phyloP scores from a whole-genome alignment of 2,329 filamentous ascomycete species.

The Venturia asperata region DNA sequence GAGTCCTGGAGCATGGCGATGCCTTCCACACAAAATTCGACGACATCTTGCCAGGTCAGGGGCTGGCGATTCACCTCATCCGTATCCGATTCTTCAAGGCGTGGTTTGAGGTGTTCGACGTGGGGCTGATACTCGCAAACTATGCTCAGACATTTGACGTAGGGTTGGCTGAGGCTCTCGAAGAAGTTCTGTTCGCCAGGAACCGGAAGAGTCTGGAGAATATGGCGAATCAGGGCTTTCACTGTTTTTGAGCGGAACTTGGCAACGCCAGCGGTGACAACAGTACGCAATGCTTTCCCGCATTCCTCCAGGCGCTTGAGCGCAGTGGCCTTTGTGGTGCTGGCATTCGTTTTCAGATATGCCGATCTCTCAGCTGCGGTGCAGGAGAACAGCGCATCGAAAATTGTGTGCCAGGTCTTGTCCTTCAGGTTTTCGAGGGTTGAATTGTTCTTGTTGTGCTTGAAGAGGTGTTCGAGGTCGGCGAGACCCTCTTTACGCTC shows the following conservation, averaged over 20 bases:
- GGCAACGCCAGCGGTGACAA: constrained; percentile 60
- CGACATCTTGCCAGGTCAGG: constrained; percentile 58
- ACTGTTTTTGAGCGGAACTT: constrained; percentile 70
- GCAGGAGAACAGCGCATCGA: constrained; percentile 67
- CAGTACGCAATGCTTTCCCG: constrained; percentile 63
- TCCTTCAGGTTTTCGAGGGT: constrained; percentile 50
- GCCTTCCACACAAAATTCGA: constrained; percentile 60
- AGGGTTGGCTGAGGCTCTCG: constrained; percentile 53
- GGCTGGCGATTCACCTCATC: not conserved
- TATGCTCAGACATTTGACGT: constrained; percentile 65
- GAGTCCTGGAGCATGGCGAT: constrained; percentile 2
- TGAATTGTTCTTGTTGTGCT: constrained; percentile 36
- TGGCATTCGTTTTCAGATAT: constrained; percentile 51
- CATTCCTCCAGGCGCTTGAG: constrained; percentile 56
- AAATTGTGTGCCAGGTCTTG: constrained; percentile 66
- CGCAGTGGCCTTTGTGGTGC: constrained; percentile 37
- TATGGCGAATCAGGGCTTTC: constrained; percentile 71
- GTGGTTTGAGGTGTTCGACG: constrained; percentile 65
- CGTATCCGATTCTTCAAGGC: not conserved
- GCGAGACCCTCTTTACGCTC: constrained; percentile 45
- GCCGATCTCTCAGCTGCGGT: constrained; percentile 59
- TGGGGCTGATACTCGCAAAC: constrained; percentile 69
- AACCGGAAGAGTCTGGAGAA: constrained; percentile 64
- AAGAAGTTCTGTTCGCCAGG: constrained; percentile 48
- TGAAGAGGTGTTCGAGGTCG: constrained; percentile 47